Evolutionary conservation across 306 rosid species (phyloP), one percentile per base, ranked within the genome.

Genomic region (Parietaria judaica): DNA sequence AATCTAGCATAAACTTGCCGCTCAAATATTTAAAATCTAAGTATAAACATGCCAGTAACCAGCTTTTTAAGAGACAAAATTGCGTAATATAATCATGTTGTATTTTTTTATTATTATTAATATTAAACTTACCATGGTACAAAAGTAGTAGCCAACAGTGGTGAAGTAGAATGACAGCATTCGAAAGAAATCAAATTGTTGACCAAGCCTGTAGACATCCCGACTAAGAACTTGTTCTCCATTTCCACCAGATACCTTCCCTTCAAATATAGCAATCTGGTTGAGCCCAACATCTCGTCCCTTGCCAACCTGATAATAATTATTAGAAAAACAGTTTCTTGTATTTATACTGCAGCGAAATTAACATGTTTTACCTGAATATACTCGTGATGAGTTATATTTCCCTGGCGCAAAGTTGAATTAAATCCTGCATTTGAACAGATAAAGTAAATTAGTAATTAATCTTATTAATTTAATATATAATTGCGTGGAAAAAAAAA

Each of bases 161-260:
- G 98, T 73, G 68, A 76, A 85, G 81, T 83, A 91, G 69, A 91
- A 91, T 36, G 98, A 88, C 84, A 91, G 71, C 98, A 86, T 91
- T 69, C 98, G 81, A 81, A 91, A 91, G 79, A 88, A 91, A 82
- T 91, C 98, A 84, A 91, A 82, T 50, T 76, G 95, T 69, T 88
- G 98, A 62, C 98, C 98, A 4, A 91, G 96, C 77, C 98, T 81
- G 76, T 91, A 91, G 56, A 91, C 87, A 68, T 91, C 98, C 17
- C 98, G 95, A 73, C 98, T 85, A 62, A 91, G 98, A 75, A 88
- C 90, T 71, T 91, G 98, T 80, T 91, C 98, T 52, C 98, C 98
- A 52, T 91, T 91, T 61, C 98, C 98, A 65, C 95, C 78, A 39
- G 98, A 72, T 69, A 91, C 90, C 63, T 85, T 91, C 52, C 96